Percentiles rank a stretch among this genome's conserved stretches.
These are phyloP conservation scores for Moricandia moricandioides DNA, from an alignment of 345 rosid genomes.

Conservation along the genomic window DNA sequence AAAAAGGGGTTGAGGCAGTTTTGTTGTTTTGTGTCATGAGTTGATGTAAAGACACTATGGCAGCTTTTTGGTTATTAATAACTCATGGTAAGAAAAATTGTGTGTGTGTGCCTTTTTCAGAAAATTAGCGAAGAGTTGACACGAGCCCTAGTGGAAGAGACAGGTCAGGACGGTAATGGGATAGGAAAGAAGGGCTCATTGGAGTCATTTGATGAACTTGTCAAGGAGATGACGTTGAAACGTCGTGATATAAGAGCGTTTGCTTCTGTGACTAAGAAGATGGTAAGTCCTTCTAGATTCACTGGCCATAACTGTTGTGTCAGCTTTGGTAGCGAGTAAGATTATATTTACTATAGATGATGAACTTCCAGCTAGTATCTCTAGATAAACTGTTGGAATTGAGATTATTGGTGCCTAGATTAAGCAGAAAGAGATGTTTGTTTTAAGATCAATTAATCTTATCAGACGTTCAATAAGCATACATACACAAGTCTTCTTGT, in stretches of 20 bases:
- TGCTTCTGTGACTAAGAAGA: slow-evolving; percentile 74
- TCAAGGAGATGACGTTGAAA: slow-evolving; percentile 56
- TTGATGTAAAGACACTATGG: slow-evolving; percentile 30
- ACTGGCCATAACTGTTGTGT: background rate
- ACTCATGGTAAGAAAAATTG: slow-evolving; percentile 19
- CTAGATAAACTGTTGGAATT: background rate
- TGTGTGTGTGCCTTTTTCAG: slow-evolving; percentile 44
- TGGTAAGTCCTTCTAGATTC: slow-evolving; percentile 45
- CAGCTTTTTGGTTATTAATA: slow-evolving; percentile 33
- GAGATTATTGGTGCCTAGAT: slow-evolving; percentile 3
- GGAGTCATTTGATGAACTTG: slow-evolving; percentile 73
- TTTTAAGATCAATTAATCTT: background rate
- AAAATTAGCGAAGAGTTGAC: slow-evolving; percentile 74
- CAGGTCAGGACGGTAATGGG: slow-evolving; percentile 42
- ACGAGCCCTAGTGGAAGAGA: slow-evolving; percentile 65
- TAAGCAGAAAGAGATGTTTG: slow-evolving; percentile 6
- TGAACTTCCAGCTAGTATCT: background rate
- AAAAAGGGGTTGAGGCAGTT: background rate
- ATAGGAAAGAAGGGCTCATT: slow-evolving; percentile 41
- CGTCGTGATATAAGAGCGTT: slow-evolving; percentile 68
- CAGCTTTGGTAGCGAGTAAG: background rate
- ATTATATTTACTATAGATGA: background rate
- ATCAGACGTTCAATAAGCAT: background rate
- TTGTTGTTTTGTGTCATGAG: slow-evolving; percentile 36
- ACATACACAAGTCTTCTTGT: background rate